Evolutionary conservation across 495 filamentous ascomycete species (phyloP), one percentile per base, ranked within the genome.

Genomic region (Aspergillus cristatus): DNA sequence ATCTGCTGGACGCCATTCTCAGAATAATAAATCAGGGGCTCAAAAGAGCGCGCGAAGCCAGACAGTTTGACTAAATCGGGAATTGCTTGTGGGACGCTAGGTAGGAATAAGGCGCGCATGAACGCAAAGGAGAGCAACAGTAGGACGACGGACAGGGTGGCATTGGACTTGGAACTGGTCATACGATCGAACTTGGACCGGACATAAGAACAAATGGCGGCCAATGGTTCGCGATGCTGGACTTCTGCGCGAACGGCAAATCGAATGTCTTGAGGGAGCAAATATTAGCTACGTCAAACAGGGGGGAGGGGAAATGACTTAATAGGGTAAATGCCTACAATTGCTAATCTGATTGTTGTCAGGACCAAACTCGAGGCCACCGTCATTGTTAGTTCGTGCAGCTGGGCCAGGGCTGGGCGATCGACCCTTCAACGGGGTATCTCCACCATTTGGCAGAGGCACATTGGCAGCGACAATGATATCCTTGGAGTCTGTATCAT

Each of bases 21-120:
- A 0, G 88, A 93, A 53, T 88, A 93, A 62, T 86, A 86, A 28
- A 95, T 91, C 18, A 94, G 63, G 1, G 88, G 88, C 52, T 95
- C 88, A 50, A 95, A 90, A 2, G 84, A 83, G 48, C 82, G 82
- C 35, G 88, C 88, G 37, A 95, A 74, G 34, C 82, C 75, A 3
- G 88, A 87, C 18, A 93, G 82, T 57, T 93, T 94, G 48, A 94
- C 81, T 12, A 95, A 70, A 58, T 95, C 87, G 3, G 88, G 88
- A 1, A 84, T 82, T 4, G 86, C 77, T 18, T 74, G 75, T 15
- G 74, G 72, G 1, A 67, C 46, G 8, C 77, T 76, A 1, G 85
- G 82, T 30, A 81, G 68, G 25, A 86, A 76, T 28, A 94, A 53
- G 14, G 75, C 67, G 39, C 80, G 77, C 40, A 82, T 60, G 13